Evolutionary conservation across 306 rosid species (phyloP).

Genomic region (Lathyrus oleraceus): DNA sequence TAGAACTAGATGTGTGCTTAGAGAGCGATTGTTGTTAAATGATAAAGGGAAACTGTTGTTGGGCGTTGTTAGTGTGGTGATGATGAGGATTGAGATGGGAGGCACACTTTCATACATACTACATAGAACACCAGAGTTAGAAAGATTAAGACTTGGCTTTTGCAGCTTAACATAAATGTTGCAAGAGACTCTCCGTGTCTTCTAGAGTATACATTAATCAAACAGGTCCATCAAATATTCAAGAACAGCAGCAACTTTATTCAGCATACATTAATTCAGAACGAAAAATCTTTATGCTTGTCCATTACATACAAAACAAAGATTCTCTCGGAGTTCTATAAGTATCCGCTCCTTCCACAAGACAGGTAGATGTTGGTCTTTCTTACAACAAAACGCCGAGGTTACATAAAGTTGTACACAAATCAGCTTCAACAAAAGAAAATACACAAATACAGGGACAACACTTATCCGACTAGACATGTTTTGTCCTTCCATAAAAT

Average conservation of each 20-base stretch:
- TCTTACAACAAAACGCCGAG: slow-evolving; percentile 18
- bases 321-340: slow-evolving; percentile 30
- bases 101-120: too few relatives aligned
- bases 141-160: too few relatives aligned
- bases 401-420: slow-evolving; percentile 31
- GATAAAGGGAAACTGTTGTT: too few relatives aligned
- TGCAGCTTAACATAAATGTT: too few relatives aligned
- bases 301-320: slow-evolving; percentile 31
- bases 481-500: slow-evolving; percentile 34
- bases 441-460: slow-evolving; percentile 18
- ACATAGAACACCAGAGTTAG: too few relatives aligned
- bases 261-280: slow-evolving; percentile 22
- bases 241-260: slow-evolving; percentile 30
- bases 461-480: neutral
- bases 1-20: too few relatives aligned
- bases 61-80: too few relatives aligned
- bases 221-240: neutral
- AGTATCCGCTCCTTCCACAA: neutral
- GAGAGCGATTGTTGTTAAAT: too few relatives aligned
- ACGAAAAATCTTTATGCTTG: slow-evolving; percentile 6
- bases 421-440: slow-evolving; percentile 21
- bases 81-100: too few relatives aligned
- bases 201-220: neutral
- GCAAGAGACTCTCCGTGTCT: too few relatives aligned
- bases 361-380: slow-evolving; percentile 22